Base-by-base conservation (phyloP, 2,329 filamentous ascomycete genomes). In the Aspergillus sp. region DNA sequence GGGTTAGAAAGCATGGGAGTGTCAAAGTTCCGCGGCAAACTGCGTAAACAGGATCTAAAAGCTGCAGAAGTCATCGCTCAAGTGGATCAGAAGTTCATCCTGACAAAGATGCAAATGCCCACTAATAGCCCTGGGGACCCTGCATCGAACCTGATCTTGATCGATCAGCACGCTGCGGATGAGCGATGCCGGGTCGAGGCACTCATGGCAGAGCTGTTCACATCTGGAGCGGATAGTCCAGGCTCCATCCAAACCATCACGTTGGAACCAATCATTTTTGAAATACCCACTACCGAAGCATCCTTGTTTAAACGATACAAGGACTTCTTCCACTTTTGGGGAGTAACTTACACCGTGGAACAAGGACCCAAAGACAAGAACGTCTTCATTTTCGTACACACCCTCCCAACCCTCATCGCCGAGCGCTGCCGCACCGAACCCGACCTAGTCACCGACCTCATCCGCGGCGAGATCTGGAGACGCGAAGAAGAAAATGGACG, bases 81-180 rank as follows among this genome's bases (percentile, higher is more conserved):
- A 70, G 89, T 99, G 1, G 94, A 98, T 72, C 82, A 80, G 13
- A 99, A 99, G 73, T 99, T 96, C 71, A 89, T 99, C 15, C 78
- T 99, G 0, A 81, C 87, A 21, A 89, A 85, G 63, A 77, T 91
- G 53, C 72, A 75, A 0, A 55, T 70, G 3, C 5, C 57, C 15
- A n/a, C 48, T 15, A 30, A 51, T 23, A 12, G 13, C 21, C 7
- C 10, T 38, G 17, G 63, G 47, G 38, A 47, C 7, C 55, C 48
- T 25, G 60, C 41, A 15, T 43, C 61, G 2, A 67, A 87, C 1
- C 78, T 98, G 4, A 82, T 96, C 0, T 80, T 97, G 41, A 83
- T 97, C 5, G 95, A 99, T 70, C 95, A 99, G 70, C 95, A 99
- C 72, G 95, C 95, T 0, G 95, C 93, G 3, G 94, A 97, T 72